A percentile compares a stretch with the other conserved stretches of the same genome.
These are phyloP conservation scores for Oenanthe sinensis DNA, from an alignment of 129 eudicot species.

Conservation along the genomic window DNA sequence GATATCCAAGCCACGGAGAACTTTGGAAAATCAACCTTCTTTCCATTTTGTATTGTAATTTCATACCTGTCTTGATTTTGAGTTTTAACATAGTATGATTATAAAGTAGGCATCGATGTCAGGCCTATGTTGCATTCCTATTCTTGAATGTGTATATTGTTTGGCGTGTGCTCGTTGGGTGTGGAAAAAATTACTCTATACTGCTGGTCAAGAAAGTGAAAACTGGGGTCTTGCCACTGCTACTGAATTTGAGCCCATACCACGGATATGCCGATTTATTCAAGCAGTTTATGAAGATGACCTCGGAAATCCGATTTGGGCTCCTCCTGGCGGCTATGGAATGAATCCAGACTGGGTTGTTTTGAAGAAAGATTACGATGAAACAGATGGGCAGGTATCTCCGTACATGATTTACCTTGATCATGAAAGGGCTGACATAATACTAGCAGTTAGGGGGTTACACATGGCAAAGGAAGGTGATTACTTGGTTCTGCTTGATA, in stretches of 20 bases:
- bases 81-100: not conserved
- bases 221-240: conserved; percentile 82
- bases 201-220: conserved; percentile 85
- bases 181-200: conserved; percentile 79
- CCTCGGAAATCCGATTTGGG: conserved; percentile 75
- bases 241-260: conserved; percentile 74
- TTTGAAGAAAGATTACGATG: conserved; percentile 48
- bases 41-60: not conserved
- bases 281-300: conserved; percentile 82
- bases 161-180: conserved; percentile 89
- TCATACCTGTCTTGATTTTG: not conserved
- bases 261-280: conserved; percentile 65
- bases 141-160: conserved; percentile 86
- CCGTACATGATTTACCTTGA: conserved; percentile 86
- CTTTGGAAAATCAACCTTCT: not conserved
- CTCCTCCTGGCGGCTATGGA: conserved; percentile 87
- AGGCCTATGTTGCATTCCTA: conserved; percentile 53
- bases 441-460: conserved; percentile 73
- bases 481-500: conserved; percentile 66
- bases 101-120: conserved; percentile 45
- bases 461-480: conserved; percentile 74
- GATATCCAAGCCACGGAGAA: not conserved
- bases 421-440: conserved; percentile 62
- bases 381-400: conserved; percentile 66
- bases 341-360: conserved; percentile 74